These are phyloP conservation scores for Gloeophyllum trabeum DNA, from an alignment of 768 basidiomycete species.

Conservation along the genomic window DNA sequence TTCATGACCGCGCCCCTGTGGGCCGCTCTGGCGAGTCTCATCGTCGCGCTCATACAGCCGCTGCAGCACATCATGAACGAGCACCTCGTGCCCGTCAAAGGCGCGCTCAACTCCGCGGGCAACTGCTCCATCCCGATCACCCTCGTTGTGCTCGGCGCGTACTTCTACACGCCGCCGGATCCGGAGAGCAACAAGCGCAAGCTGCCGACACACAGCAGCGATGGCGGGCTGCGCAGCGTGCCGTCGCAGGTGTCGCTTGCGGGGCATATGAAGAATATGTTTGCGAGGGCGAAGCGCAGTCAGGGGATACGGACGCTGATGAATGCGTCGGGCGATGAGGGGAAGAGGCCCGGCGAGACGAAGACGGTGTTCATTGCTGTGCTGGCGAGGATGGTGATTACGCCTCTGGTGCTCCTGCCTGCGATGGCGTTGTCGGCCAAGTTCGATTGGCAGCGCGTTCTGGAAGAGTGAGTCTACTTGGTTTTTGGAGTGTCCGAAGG, in stretches of 20 bases:
- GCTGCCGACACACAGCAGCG: background rate
- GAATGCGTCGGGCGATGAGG: slow-evolving; percentile 7
- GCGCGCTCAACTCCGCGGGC: slow-evolving; percentile 56
- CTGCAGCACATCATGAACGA: slow-evolving; percentile 61
- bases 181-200: slow-evolving; percentile 7
- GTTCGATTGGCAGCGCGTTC: slow-evolving; percentile 48
- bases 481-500: slow-evolving; percentile 1
- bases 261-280: slow-evolving; percentile 30
- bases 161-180: slow-evolving; percentile 52
- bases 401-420: slow-evolving; percentile 71
- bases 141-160: slow-evolving; percentile 85
- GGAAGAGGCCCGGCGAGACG: slow-evolving; percentile 51
- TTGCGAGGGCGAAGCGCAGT: slow-evolving; percentile 22
- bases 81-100: slow-evolving; percentile 54
- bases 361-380: slow-evolving; percentile 78
- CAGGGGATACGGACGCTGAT: slow-evolving; percentile 3
- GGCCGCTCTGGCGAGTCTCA: slow-evolving; percentile 61
- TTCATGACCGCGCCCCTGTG: slow-evolving; percentile 90
- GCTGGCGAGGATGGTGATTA: slow-evolving; percentile 78
- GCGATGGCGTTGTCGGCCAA: slow-evolving; percentile 53
- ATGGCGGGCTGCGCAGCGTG: slow-evolving; percentile 8
- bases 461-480: slow-evolving; percentile 57
- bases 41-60: slow-evolving; percentile 69
- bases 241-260: slow-evolving; percentile 24
- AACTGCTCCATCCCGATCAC: slow-evolving; percentile 83